Evolutionary conservation across 2,329 filamentous ascomycete species (phyloP).

Genomic region (Cephalotrichum gorgonifer): DNA sequence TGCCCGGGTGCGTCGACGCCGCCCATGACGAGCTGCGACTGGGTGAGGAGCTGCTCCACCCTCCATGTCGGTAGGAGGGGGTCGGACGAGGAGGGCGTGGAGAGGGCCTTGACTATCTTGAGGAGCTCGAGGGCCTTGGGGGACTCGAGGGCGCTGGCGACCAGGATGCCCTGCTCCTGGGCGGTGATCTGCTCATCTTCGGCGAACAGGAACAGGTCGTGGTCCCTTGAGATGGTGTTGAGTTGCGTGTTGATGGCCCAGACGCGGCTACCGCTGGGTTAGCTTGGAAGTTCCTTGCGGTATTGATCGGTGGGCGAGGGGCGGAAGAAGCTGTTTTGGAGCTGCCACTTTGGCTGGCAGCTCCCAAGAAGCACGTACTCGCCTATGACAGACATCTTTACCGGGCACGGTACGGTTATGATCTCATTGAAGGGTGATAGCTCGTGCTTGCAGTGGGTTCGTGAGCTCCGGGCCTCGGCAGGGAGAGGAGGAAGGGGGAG

Average conservation of each 20-base stretch:
- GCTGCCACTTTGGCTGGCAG: background rate
- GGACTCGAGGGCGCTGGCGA: conserved; percentile 34
- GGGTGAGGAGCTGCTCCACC: conserved; percentile 51
- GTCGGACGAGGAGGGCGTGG: conserved; percentile 55
- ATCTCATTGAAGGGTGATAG: background rate
- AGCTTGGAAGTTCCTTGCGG: background rate
- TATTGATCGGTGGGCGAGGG: background rate
- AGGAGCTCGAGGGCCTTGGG: conserved; percentile 53
- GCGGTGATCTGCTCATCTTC: conserved; percentile 22
- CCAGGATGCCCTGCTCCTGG: conserved; percentile 27
- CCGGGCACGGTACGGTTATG: background rate
- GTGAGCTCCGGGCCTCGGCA: no score
- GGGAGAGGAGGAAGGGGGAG: background rate
- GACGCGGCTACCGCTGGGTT: conserved; percentile 36
- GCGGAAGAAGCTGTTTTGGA: background rate
- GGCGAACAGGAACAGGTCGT: conserved; percentile 19
- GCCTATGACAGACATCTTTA: conserved; percentile 33
- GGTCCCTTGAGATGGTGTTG: conserved; percentile 37
- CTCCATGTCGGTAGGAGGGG: conserved; percentile 48
- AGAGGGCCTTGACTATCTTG: conserved; percentile 58
- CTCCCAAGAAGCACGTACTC: conserved; percentile 26
- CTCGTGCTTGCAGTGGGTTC: background rate
- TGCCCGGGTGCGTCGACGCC: conserved; percentile 18
- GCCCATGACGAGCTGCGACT: conserved; percentile 43
- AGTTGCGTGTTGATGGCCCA: conserved; percentile 52